Conservation (phyloP, 1,284 basidiomycete species). For the Phenoliferia sp. region DNA sequence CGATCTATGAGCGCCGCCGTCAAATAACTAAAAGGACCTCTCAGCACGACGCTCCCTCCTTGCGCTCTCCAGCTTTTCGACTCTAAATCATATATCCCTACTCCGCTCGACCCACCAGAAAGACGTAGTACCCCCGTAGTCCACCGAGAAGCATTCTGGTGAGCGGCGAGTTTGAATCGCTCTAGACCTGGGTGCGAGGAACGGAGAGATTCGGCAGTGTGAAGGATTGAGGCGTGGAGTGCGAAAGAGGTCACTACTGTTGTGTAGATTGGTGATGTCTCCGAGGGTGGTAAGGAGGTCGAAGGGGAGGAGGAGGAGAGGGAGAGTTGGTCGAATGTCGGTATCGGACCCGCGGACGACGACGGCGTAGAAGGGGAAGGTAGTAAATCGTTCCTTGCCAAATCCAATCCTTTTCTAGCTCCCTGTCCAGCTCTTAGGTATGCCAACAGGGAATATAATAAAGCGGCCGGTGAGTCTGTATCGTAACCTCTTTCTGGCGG, state of each 20-base stretch:
- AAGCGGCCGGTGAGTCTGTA: neutral
- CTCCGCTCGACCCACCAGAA: slow-evolving; percentile 37
- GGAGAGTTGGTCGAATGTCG: too few relatives aligned
- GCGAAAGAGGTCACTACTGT: slow-evolving; percentile 52
- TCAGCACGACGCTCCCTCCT: slow-evolving; percentile 28
- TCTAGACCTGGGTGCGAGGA: slow-evolving; percentile 66
- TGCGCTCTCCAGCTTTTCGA: slow-evolving; percentile 47
- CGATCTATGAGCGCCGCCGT: slow-evolving; percentile 75
- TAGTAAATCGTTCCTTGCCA: slow-evolving; percentile 38
- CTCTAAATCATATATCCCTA: slow-evolving; percentile 58
- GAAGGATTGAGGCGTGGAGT: slow-evolving; percentile 81
- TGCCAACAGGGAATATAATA: slow-evolving; percentile 51
- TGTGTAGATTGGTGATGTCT: slow-evolving; percentile 39
- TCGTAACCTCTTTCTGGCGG: slow-evolving; percentile 53
- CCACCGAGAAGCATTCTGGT: slow-evolving; percentile 67
- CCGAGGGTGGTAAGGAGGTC: slow-evolving; percentile 55
- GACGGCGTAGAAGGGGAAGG: slow-evolving; percentile 54
- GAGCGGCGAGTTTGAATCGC: slow-evolving; percentile 79
- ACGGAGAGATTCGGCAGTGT: slow-evolving; percentile 72
- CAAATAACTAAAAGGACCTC: slow-evolving; percentile 80
- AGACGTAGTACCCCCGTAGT: slow-evolving; percentile 59
- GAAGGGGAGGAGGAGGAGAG: slow-evolving; percentile 37
- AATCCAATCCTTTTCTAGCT: neutral
- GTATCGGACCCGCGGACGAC: too few relatives aligned
- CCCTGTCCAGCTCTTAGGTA: slow-evolving; percentile 44